phyloP scores from a whole-genome alignment of 2,329 filamentous ascomycete species.

The Dactylellina haptotyla region DNA sequence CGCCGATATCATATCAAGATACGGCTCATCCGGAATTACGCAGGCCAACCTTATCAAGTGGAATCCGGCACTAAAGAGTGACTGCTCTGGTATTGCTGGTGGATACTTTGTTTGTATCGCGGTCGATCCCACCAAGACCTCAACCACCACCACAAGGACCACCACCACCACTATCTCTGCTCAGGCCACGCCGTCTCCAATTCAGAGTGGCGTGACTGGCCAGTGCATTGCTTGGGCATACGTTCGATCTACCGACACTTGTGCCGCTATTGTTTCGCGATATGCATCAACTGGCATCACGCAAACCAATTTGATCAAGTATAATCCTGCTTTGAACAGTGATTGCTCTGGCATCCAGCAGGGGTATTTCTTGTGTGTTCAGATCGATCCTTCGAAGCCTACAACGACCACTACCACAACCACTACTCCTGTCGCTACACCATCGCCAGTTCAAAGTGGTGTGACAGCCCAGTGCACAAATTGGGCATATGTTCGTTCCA shows the following conservation, averaged over 20 bases:
- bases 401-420: constrained; percentile 2
- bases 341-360: background rate
- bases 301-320: constrained; percentile 8
- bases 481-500: background rate
- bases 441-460: background rate
- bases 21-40: background rate
- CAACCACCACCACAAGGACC: constrained; percentile 1
- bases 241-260: background rate
- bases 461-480: background rate
- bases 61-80: constrained; percentile 14
- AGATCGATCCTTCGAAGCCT: background rate
- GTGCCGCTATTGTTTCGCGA: constrained; percentile 6
- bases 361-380: constrained; percentile 13
- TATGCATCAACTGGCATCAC: constrained; percentile 1
- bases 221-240: background rate
- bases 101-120: constrained; percentile 12
- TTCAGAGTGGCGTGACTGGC: background rate
- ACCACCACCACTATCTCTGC: background rate
- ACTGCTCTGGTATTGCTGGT: constrained; percentile 18
- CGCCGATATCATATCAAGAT: background rate
- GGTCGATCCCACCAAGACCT: background rate
- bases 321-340: constrained; percentile 8
- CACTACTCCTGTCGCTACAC: background rate
- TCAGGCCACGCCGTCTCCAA: background rate
- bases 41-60: constrained; percentile 23